Conservation (phyloP, 2,329 filamentous ascomycete species). For the Botryosphaeria dothidea region DNA sequence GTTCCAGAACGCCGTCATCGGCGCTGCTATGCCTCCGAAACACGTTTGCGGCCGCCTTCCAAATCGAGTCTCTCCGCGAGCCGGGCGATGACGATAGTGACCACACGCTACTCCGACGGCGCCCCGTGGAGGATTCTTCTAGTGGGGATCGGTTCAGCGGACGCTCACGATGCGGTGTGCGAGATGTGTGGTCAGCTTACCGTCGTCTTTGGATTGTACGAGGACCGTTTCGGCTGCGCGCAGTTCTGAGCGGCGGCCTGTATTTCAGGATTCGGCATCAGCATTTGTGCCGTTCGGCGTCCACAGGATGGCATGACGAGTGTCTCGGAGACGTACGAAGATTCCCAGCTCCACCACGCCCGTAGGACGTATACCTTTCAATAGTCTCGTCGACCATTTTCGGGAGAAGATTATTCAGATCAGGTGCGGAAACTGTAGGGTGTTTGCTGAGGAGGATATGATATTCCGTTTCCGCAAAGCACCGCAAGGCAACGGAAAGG, state of each 20-base stretch:
- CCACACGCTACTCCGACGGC: slow-evolving; percentile 24
- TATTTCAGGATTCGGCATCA: neutral
- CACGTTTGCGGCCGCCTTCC: slow-evolving; percentile 20
- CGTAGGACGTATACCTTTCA: slow-evolving; percentile 25
- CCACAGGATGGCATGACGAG: too few species aligned
- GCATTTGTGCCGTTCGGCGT: too few species aligned
- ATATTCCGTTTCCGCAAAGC: neutral
- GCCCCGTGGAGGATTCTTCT: neutral
- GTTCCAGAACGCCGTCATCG: slow-evolving; percentile 16
- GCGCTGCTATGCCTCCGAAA: slow-evolving; percentile 21
- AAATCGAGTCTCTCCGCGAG: slow-evolving; percentile 19
- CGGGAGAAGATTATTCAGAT: too few species aligned
- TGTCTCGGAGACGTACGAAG: slow-evolving; percentile 19
- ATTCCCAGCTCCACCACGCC: slow-evolving; percentile 28
- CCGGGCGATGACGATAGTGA: slow-evolving; percentile 20
- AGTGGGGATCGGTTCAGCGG: neutral
- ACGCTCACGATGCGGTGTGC: neutral
- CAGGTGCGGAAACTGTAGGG: neutral
- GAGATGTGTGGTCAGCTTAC: neutral
- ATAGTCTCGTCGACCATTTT: slow-evolving; percentile 11
- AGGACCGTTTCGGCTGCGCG: neutral
- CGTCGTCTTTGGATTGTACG: slow-evolving; percentile 19
- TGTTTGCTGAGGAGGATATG: neutral
- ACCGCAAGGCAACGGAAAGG: neutral
- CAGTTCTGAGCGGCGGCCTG: slow-evolving; percentile 11